Evolutionary conservation across 2,329 filamentous ascomycete species (phyloP), one percentile per base, ranked within the genome.

Genomic region (Rutstroemia sp.): DNA sequence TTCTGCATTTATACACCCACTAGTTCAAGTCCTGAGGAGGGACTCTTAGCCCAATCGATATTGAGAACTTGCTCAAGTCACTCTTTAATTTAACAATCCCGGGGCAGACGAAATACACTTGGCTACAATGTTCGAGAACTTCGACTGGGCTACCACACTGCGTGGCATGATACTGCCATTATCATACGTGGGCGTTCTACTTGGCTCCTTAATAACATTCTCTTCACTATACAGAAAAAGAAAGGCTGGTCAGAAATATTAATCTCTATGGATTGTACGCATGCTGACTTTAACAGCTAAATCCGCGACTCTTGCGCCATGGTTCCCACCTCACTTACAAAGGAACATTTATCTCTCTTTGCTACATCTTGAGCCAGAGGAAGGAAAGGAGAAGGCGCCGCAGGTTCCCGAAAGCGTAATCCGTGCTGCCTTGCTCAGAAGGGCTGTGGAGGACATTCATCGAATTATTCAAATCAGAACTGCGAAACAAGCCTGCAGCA

Each of bases 301-400:
- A 75, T 87, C 88, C 66, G 87, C 89, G 54, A 89, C 88, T 64
- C 84, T 99, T 60, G 90, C 88, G 64, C 91, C 92, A 64, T 99
- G 94, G 92, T 99, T 99, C 73, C 86, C 87, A 23, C 81, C 87
- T 52, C 92, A 99, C 71, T 78, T 95, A 51, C 88, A 94, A 73
- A 89, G 92, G 73, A 92, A 99, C 73, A 83, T 99, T 69, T 99
- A 97, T 78, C 83, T 96, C 59, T 91, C 91, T 46, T 84, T 99
- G 42, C 79, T 96, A 51, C 91, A 99, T 74, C 80, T 94, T 69
- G 80, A 82, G 55, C 78, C 82, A 54, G 78, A 80, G 63, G 74
- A 76, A 37, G 80, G 79, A 55, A 74, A 81, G 58, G 84, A 89
- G 68, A 90, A 92, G 71, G 73, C 80, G 5, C 78, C 82, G 58